These are phyloP conservation scores for Dendrocalamus sinicus DNA, from an alignment of 176 grass and related monocot genomes.

Conservation along the genomic window DNA sequence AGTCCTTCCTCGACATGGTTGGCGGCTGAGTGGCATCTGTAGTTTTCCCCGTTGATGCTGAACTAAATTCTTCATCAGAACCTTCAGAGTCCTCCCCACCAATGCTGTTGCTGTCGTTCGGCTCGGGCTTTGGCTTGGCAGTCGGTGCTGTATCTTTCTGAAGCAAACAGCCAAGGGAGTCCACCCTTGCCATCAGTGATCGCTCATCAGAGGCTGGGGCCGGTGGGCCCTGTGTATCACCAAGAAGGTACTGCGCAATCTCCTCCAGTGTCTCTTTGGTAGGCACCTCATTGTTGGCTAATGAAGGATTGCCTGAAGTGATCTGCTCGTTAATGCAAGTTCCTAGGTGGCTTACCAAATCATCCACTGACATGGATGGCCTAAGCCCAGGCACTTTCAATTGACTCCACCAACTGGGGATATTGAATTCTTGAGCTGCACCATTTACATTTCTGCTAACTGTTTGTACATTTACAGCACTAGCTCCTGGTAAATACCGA, in stretches of 20 bases:
- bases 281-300: slow-evolving; percentile 56
- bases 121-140: slow-evolving; percentile 43
- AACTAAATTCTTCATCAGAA: slow-evolving; percentile 69
- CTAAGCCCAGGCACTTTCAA: slow-evolving; percentile 78
- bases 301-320: slow-evolving; percentile 61
- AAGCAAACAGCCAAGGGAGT: slow-evolving; percentile 87
- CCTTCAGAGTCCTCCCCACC: slow-evolving; percentile 51
- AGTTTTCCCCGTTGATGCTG: slow-evolving; percentile 35
- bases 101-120: slow-evolving; percentile 44
- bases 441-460: slow-evolving; percentile 48
- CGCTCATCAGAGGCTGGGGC: slow-evolving; percentile 69
- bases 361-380: slow-evolving; percentile 87
- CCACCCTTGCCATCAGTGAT: slow-evolving; percentile 74
- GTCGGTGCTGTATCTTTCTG: slow-evolving; percentile 58
- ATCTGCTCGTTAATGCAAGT: slow-evolving; percentile 87
- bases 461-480: slow-evolving; percentile 46
- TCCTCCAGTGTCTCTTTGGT: slow-evolving; percentile 83
- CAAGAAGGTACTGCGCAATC: slow-evolving; percentile 82
- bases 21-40: slow-evolving; percentile 31
- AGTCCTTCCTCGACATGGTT: slow-evolving; percentile 77
- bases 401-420: slow-evolving; percentile 73
- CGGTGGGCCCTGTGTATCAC: slow-evolving; percentile 62
- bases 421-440: slow-evolving; percentile 55
- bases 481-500: slow-evolving; percentile 44
- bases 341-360: slow-evolving; percentile 87